Evolutionary conservation across 345 rosid species (phyloP), one percentile per base, ranked within the genome.

Genomic region (Limnanthes douglasii): DNA sequence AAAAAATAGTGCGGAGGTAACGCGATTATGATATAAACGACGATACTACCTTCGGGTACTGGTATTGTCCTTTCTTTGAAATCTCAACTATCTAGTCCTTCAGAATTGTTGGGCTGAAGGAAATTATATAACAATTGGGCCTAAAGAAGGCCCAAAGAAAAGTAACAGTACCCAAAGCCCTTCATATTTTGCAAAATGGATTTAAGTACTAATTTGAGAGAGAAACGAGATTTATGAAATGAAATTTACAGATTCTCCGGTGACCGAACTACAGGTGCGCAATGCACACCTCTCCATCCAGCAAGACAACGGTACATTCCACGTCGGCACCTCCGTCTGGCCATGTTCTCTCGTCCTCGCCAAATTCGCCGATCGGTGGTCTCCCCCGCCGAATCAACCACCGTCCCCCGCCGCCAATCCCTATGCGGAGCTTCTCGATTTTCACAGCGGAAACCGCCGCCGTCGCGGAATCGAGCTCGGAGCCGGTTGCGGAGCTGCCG

Each of bases 281-380:
- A 66, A 61, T 47, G 54, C 70, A 6, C 31, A 29, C 32, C 86
- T 88, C 43, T 69, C 86, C 17, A 35, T 86, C 64, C 86, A 66
- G 11, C 92, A 86, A 43, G 92, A 86, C 71, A 86, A 86, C 51
- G 75, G 61, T 3, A 68, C 96, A 28, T 61, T 78, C 65, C 92
- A 86, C 64, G 96, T 86, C 17, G 96, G 92, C 28, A 86, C 93
- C 41, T 75, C 97, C 62, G 83, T 86, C 4, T 86, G 97, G 97
- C 78, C 94, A 31, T 73, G 94, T 45, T 86, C 93, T 28, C 54
- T 82, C 8, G 82, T 86, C 41, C 93, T 86, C 53, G 62, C 93
- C 42, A 86, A 86, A 53, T 86, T 86, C 72, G 75, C 57, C 39
- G 94, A 86, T 21, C 94, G 94, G 21, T 86, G 97, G 97, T 55